Evolutionary conservation across 305 asterid genomes (phyloP).

Genomic region (Plantago coronopus): DNA sequence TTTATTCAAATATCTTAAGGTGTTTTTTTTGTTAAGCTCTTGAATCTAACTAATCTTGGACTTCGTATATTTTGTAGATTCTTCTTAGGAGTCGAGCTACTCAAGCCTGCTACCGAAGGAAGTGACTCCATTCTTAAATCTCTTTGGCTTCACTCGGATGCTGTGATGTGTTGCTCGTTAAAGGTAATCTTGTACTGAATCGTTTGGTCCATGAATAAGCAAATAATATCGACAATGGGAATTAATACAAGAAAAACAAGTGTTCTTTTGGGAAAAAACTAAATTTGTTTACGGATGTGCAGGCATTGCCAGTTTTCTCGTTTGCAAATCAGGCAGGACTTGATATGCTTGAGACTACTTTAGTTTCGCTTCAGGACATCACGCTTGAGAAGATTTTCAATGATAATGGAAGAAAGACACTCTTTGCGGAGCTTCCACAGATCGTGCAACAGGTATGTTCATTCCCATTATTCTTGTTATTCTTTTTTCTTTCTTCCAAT

Average conservation of each 20-base stretch:
- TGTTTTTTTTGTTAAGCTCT: neutral
- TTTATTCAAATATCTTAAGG: neutral
- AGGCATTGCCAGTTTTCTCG: slow-evolving; percentile 86
- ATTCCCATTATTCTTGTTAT: neutral
- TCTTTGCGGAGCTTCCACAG: slow-evolving; percentile 83
- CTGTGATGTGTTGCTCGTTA: slow-evolving; percentile 82
- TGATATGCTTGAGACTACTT: slow-evolving; percentile 93
- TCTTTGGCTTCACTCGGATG: slow-evolving; percentile 93
- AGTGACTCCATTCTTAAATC: slow-evolving; percentile 61
- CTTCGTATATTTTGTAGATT: slow-evolving; percentile 38
- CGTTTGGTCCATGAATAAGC: too few species aligned
- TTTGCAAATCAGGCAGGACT: slow-evolving; percentile 95
- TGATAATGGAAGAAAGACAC: slow-evolving; percentile 65
- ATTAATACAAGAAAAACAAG: too few species aligned
- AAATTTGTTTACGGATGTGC: slow-evolving; percentile 14
- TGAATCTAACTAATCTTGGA: neutral
- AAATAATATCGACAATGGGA: neutral
- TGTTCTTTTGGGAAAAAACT: too few species aligned
- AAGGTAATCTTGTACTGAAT: slow-evolving; percentile 44
- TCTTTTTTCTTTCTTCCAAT: neutral
- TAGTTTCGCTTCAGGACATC: slow-evolving; percentile 84
- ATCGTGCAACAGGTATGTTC: slow-evolving; percentile 75
- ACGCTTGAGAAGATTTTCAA: slow-evolving; percentile 77
- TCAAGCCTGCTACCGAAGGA: slow-evolving; percentile 60
- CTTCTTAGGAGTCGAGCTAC: slow-evolving; percentile 79